phyloP scores from a whole-genome alignment of 106 monocot genomes.

The Acanthochlamys bracteata region DNA sequence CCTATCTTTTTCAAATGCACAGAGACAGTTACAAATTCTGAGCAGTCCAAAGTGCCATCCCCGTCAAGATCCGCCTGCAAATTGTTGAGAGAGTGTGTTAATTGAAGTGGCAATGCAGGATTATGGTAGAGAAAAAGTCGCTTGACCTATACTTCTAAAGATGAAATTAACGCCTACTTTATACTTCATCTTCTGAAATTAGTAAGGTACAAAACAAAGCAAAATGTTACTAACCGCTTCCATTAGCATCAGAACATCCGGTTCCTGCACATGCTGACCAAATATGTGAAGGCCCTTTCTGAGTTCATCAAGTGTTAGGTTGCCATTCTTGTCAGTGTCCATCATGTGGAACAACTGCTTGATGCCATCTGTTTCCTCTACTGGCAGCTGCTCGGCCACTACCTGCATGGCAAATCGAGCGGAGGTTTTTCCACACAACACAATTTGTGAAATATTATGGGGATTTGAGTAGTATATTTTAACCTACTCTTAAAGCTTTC shows the following conservation, averaged over 20 bases:
- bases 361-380: constrained; percentile 52
- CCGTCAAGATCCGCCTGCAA: constrained; percentile 62
- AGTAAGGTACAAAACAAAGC: no score
- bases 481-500: constrained; percentile 65
- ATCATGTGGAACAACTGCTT: constrained; percentile 73
- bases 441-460: no score
- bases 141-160: no score
- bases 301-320: constrained; percentile 70
- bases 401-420: constrained; percentile 43
- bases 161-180: no score
- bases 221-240: constrained; percentile 59
- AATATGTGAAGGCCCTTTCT: constrained; percentile 52
- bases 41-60: constrained; percentile 66
- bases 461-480: no score
- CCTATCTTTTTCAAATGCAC: constrained; percentile 60
- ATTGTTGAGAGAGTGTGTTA: neutral
- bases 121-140: no score
- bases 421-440: no score
- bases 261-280: constrained; percentile 42
- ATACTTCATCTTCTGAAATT: no score
- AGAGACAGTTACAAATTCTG: constrained; percentile 73
- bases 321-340: constrained; percentile 79
- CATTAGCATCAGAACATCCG: constrained; percentile 67
- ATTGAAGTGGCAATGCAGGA: neutral
- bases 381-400: constrained; percentile 53